Evolutionary conservation across 1,284 basidiomycete genomes (phyloP), one percentile per base, ranked within the genome.

Genomic region (Cerrena zonata): DNA sequence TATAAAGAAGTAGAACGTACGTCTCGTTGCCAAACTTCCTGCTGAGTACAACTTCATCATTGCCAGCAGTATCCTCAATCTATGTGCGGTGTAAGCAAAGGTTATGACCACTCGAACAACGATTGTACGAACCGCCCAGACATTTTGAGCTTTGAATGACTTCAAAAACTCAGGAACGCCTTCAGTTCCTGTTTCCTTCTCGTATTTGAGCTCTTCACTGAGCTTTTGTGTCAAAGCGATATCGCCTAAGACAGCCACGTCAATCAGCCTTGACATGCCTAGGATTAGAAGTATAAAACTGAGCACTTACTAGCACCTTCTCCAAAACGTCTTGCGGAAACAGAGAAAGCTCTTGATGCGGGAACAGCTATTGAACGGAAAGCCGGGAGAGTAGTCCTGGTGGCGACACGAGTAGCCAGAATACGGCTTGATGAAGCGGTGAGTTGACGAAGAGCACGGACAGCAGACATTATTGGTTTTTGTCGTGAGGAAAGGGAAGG

Each of bases 11-110:
- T 27, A 18, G 26, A n/a, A 76, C 86, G 52, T 60, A 94, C 91
- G 74, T 80, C 72, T 99, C 94, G 64, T 92, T 93, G 56, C 93
- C 94, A 66, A 94, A 98, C 59, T 84, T 85, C 56, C 94, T 83
- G 26, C 73, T 76, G 27, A 99, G 70, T 19, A 79, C 73, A 34
- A 98, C 82, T 66, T 97, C 94, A 68, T 97, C 94, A 43, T 82
- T 79, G 27, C 87, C 90, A 5, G 74, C 59, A 25, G 68, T 67
- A 65, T 96, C 91, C 56, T 82, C 74, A 59, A 98, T 79, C 81
- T 92, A 30, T 19, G 40, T 11, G 10, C 22, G 5, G 25, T 11
- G 10, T 42, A 21, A 37, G 44, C 26, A 54, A n/a, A n/a, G n/a
- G n/a, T n/a, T n/a, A n/a, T n/a, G n/a, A n/a, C n/a, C n/a, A n/a